Evolutionary conservation across 495 filamentous ascomycete genomes (phyloP).

Genomic region (Aspergillus cavernicola): DNA sequence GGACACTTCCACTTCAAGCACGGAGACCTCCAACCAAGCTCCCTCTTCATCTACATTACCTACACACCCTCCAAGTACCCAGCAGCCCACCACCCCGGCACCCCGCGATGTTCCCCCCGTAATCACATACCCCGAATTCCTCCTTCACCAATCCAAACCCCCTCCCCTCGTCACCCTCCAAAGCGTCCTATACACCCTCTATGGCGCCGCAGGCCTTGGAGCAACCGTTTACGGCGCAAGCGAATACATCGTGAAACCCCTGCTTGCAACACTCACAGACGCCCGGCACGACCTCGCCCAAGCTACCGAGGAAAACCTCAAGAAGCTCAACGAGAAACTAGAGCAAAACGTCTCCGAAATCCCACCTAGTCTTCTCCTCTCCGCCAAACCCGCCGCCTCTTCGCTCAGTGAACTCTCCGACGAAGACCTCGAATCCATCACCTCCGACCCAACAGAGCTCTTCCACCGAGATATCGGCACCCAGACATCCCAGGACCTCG

Average conservation of each 20-base stretch:
- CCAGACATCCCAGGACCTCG: constrained; percentile 53
- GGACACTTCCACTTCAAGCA: constrained; percentile 5
- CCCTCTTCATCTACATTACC: constrained; percentile 14
- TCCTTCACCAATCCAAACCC: constrained; percentile 60
- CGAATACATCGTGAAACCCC: constrained; percentile 77
- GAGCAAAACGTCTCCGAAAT: constrained; percentile 62
- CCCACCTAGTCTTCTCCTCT: constrained; percentile 39
- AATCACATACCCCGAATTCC: constrained; percentile 95
- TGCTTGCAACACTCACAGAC: constrained; percentile 68
- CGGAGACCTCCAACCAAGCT: constrained; percentile 6
- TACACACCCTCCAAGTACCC: constrained; percentile 9
- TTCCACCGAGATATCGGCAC: constrained; percentile 88
- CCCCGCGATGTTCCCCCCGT: constrained; percentile 69
- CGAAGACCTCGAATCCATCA: constrained; percentile 40
- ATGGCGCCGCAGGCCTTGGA: constrained; percentile 67
- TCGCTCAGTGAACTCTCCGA: constrained; percentile 27
- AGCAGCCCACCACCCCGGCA: constrained; percentile 7
- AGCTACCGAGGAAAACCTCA: constrained; percentile 61
- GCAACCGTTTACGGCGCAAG: constrained; percentile 75
- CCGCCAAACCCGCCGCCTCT: constrained; percentile 18
- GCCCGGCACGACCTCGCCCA: constrained; percentile 78
- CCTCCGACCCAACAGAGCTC: constrained; percentile 73
- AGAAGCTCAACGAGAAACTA: constrained; percentile 70
- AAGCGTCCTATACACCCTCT: constrained; percentile 72
- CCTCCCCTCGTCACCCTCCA: constrained; percentile 74